These are phyloP conservation scores for Aschersonia sp. DNA, from an alignment of 2,329 filamentous ascomycete species.

Conservation along the genomic window DNA sequence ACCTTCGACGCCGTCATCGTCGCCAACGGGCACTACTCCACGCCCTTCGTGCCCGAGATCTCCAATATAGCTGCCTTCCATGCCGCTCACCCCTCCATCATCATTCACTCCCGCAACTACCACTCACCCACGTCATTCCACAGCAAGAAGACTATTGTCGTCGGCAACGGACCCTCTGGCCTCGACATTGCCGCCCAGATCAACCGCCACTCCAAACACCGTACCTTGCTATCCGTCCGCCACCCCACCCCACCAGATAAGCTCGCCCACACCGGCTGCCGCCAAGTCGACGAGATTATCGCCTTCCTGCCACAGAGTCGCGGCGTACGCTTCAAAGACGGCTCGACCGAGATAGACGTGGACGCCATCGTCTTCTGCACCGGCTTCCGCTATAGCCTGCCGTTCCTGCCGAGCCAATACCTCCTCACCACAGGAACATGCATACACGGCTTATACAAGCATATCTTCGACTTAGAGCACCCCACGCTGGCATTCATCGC, in stretches of 20 bases:
- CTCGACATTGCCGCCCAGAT: constrained; percentile 75
- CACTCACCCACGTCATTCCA: constrained; percentile 48
- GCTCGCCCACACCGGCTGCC: constrained; percentile 29
- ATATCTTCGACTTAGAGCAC: constrained; percentile 61
- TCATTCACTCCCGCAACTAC: constrained; percentile 71
- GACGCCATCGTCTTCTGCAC: constrained; percentile 79
- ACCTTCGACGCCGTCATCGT: constrained; percentile 63
- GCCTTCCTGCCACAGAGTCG: constrained; percentile 38
- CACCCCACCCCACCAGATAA: constrained; percentile 31
- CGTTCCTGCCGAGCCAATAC: constrained; percentile 44
- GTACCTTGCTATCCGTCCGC: constrained; percentile 51
- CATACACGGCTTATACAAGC: constrained; percentile 61
- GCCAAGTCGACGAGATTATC: constrained; percentile 42
- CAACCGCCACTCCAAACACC: constrained; percentile 38
- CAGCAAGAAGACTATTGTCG: constrained; percentile 63
- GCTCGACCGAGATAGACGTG: constrained; percentile 47
- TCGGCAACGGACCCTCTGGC: constrained; percentile 76
- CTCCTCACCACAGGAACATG: constrained; percentile 55
- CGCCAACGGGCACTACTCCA: constrained; percentile 61
- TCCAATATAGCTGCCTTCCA: constrained; percentile 46
- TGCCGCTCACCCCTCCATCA: constrained; percentile 38
- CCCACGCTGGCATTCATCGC: constrained; percentile 68
- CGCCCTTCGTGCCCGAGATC: constrained; percentile 52
- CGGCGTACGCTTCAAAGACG: constrained; percentile 53
- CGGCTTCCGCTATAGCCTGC: constrained; percentile 75